Conservation (phyloP, 2,329 filamentous ascomycete genomes). For the Cercospora sp. region DNA sequence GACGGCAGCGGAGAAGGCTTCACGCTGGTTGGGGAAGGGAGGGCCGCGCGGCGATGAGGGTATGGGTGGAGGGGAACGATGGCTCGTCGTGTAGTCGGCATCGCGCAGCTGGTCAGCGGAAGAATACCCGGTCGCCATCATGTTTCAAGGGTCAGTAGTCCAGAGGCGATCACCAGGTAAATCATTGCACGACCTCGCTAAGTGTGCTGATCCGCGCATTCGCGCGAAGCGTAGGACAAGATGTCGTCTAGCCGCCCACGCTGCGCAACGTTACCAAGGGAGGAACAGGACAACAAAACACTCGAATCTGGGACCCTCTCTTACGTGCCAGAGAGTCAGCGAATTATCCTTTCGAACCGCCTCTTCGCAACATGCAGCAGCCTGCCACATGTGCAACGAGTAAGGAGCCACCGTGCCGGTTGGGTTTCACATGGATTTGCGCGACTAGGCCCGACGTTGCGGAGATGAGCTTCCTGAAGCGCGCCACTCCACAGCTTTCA, state of each 20-base stretch:
- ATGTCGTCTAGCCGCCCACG: not conserved
- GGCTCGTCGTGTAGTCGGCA: slow-evolving; percentile 29
- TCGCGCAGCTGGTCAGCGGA: slow-evolving; percentile 27
- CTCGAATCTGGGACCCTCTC: not conserved
- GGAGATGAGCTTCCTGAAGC: slow-evolving; percentile 19
- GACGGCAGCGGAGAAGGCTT: slow-evolving; percentile 15
- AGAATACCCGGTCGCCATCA: slow-evolving; percentile 30
- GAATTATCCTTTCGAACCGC: not conserved
- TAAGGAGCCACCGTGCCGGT: not conserved
- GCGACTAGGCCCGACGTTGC: slow-evolving; percentile 9
- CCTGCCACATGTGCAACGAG: not conserved
- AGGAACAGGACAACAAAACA: not conserved
- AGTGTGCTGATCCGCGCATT: slow-evolving; percentile 12
- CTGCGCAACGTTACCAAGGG: not conserved
- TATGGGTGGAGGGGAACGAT: slow-evolving; percentile 28
- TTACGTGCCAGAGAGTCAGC: slow-evolving; percentile 3
- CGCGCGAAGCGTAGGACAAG: slow-evolving; percentile 5
- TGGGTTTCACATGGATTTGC: slow-evolving; percentile 11
- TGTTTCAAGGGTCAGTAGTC: slow-evolving; percentile 19
- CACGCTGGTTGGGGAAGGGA: not conserved
- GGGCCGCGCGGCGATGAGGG: slow-evolving; percentile 13
- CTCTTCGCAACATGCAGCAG: not conserved
- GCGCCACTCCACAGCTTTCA: not conserved
- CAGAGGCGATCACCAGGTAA: slow-evolving; percentile 1
- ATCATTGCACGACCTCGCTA: slow-evolving; percentile 16